These are phyloP conservation scores for Phytophthora hybrid DNA, from an alignment of 352 stramenopile species.

Conservation along the genomic window DNA sequence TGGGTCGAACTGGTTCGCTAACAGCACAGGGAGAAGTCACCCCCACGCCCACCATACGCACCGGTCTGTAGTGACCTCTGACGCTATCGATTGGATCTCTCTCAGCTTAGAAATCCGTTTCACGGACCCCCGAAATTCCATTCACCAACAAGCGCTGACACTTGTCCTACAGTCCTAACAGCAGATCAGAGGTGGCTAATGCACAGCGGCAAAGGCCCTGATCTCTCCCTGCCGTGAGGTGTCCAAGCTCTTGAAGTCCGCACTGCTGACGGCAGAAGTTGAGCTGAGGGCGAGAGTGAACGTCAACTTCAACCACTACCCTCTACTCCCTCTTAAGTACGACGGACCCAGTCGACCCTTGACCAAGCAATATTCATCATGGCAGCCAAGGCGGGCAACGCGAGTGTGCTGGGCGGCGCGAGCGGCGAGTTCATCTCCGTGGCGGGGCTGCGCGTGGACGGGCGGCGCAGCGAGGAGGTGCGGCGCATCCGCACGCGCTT, in stretches of 20 bases:
- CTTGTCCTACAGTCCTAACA: too few relatives aligned
- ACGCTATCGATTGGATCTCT: not conserved
- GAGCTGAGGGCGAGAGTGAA: not conserved
- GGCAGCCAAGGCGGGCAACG: conserved; percentile 68
- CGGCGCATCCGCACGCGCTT: conserved; percentile 85
- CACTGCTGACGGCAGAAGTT: too few relatives aligned
- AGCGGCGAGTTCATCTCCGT: conserved; percentile 87
- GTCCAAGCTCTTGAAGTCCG: not conserved
- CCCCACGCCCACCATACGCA: conserved; percentile 8
- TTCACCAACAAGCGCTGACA: too few relatives aligned
- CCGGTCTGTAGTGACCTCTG: conserved; percentile 9
- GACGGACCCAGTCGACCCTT: not conserved
- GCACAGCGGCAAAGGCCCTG: not conserved
- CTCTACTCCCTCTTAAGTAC: not conserved
- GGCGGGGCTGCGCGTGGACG: conserved; percentile 85
- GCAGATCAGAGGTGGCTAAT: too few relatives aligned
- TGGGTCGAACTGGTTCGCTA: not conserved
- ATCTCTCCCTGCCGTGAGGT: not conserved
- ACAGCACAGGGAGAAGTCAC: not conserved
- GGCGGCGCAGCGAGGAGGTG: conserved; percentile 84
- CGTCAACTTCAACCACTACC: conserved; percentile 11
- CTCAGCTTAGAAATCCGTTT: not conserved
- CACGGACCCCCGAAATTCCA: not conserved
- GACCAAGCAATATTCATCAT: conserved; percentile 44
- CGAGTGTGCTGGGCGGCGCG: conserved; percentile 61